A percentile compares a stretch with the other conserved stretches of the same genome.
phyloP scores from a whole-genome alignment of 2,329 filamentous ascomycete genomes.

The Sporothrix euskadiensis region DNA sequence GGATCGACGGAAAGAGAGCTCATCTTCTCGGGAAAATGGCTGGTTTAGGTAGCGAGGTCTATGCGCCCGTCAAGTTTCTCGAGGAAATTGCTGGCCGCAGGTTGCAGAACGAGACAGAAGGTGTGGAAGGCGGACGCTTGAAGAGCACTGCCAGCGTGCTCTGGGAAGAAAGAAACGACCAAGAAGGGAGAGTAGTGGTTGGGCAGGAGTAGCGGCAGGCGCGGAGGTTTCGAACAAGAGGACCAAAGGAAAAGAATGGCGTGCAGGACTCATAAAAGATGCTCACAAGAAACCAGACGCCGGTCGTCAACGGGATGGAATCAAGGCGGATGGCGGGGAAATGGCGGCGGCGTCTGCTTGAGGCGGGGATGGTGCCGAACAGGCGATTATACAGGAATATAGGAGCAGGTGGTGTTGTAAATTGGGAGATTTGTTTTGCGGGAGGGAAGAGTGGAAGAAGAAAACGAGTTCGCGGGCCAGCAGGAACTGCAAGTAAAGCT shows the following conservation, averaged over 20 bases:
- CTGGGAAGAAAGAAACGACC: neutral
- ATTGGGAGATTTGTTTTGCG: neutral
- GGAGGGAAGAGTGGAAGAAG: neutral
- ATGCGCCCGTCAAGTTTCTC: too few species aligned
- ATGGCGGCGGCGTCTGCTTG: neutral
- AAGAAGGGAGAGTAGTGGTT: neutral
- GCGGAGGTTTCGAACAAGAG: neutral
- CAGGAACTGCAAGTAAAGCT: neutral
- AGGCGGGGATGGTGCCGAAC: neutral
- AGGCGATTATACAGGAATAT: neutral
- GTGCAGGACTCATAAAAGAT: neutral
- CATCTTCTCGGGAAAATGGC: slow-evolving; percentile 40
- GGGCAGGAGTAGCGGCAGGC: neutral
- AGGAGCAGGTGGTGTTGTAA: neutral
- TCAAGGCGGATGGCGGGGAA: neutral
- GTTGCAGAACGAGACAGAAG: neutral
- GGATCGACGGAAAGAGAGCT: slow-evolving; percentile 67
- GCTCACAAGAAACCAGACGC: neutral
- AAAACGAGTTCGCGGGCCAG: neutral
- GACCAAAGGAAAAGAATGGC: neutral
- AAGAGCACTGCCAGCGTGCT: neutral
- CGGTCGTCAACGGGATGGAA: neutral
- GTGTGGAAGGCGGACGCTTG: neutral
- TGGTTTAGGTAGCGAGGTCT: neutral
- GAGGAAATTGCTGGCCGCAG: neutral